Conservation (phyloP, 1,284 basidiomycete species). For the Irpex lacteus region DNA sequence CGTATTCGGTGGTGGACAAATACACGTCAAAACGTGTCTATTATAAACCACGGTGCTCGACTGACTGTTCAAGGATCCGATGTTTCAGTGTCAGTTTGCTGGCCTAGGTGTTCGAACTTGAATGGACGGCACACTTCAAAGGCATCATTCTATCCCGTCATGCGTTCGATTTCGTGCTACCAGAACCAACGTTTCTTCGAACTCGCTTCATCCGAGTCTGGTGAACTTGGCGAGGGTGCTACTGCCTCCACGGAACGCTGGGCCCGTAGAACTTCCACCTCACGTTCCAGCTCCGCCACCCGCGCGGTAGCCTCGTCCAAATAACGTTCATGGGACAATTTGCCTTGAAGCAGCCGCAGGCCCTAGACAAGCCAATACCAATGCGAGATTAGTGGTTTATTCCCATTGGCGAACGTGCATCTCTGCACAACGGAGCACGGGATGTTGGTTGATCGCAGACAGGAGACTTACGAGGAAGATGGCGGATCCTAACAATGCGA, state of each 20-base stretch:
- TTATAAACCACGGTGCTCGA: not conserved
- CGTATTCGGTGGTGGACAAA: not conserved
- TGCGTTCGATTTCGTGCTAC: not conserved
- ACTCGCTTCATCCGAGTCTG: not conserved
- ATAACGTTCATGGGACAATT: constrained; percentile 67
- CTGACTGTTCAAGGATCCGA: not conserved
- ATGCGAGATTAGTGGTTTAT: not conserved
- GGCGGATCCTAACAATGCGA: constrained; percentile 72
- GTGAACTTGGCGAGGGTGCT: not conserved
- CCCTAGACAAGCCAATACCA: constrained; percentile 37
- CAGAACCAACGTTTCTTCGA: constrained; percentile 4
- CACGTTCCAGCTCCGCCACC: constrained; percentile 54
- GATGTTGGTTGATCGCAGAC: not conserved
- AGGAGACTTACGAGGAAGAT: constrained; percentile 63
- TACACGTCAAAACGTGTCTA: not conserved
- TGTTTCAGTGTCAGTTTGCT: not conserved
- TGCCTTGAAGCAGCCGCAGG: constrained; percentile 58
- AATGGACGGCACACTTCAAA: not conserved
- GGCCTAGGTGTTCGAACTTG: not conserved
- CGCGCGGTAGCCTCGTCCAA: constrained; percentile 55
- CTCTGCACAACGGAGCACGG: not conserved
- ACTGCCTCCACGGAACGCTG: constrained; percentile 6
- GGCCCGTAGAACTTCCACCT: constrained; percentile 44
- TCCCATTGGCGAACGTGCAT: not conserved
- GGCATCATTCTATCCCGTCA: not conserved